Base-by-base conservation (phyloP, 2,329 filamentous ascomycete genomes). In the Berkeleyomyces rouxiae region DNA sequence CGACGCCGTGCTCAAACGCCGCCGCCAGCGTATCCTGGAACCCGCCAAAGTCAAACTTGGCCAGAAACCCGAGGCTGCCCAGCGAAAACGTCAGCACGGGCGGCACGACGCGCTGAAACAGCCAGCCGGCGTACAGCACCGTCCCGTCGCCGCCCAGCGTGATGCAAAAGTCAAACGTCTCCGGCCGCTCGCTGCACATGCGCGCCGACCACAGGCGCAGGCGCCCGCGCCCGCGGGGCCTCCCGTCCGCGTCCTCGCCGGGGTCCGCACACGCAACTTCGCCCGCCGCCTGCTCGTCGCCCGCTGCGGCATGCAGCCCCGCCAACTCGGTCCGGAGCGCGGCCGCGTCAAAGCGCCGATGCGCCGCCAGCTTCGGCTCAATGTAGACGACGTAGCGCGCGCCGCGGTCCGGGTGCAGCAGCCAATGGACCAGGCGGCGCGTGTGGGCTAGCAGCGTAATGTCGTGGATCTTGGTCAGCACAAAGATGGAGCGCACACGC, bases 111-210 rank as follows among this genome's bases (percentile, higher is more conserved):
- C 88, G 84, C 75, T 99, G 93, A 72, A 99, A 99, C 1, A 99
- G 78, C 91, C 92, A 97, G 70, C 90, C 95, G 3, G 92, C 88
- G 70, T 96, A 97, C 9, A 99, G 77, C 5, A 99, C 92, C 0
- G 93, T 99, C n/a, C 93, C 93, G 71, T 99, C 93, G 10, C 93
- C 93, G 58, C 90, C 91, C 2, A 96, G 80, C 0, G 92, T 95
- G 57, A 99, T 83, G 60, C 95, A 85, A 70, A 99, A 95, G 73
- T 99, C 93, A 70, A 97, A 96, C 0, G 83, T 86, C 68, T 96
- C 90, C 3, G 92, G 92, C 64, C 85, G 81, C 47, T 83, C 79
- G 58, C 80, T 80, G 68, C 90, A 95, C 70, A 96, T 84, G 62
- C 85, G 79, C 65, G 87, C 83, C 53, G 86, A 85, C 93, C 93